Evolutionary conservation across 805 yeast species (phyloP).

Genomic region (Candida insectalens): DNA sequence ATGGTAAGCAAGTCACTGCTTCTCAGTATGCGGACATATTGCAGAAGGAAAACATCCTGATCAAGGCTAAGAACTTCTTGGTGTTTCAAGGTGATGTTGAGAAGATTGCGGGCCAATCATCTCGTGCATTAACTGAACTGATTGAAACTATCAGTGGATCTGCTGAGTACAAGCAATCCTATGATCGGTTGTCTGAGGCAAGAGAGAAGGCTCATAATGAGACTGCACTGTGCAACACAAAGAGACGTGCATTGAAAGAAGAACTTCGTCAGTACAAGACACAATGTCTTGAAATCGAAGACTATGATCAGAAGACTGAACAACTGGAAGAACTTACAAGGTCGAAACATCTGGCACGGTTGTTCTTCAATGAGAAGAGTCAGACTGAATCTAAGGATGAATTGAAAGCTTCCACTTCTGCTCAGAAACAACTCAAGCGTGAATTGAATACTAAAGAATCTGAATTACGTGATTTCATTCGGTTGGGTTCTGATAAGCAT

Average conservation of each 20-base stretch:
- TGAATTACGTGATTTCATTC: constrained; percentile 22
- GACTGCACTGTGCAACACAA: constrained; percentile 54
- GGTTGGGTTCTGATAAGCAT: constrained; percentile 38
- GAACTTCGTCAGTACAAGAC: constrained; percentile 74
- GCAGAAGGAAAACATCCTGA: constrained; percentile 70
- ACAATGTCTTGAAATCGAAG: constrained; percentile 63
- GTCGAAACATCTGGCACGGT: constrained; percentile 47
- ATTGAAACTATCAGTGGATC: constrained; percentile 85
- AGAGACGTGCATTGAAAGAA: constrained; percentile 57
- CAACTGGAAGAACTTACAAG: constrained; percentile 40
- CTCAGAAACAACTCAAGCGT: constrained; percentile 10
- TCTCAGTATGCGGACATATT: constrained; percentile 55
- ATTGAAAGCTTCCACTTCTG: constrained; percentile 23
- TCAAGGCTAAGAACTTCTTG: constrained; percentile 82
- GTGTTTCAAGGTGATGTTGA: constrained; percentile 98
- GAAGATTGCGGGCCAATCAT: constrained; percentile 79
- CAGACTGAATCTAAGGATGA: constrained; percentile 24
- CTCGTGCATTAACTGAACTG: constrained; percentile 61
- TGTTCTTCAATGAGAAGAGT: constrained; percentile 48
- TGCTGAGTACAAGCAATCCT: constrained; percentile 52
- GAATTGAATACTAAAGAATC: constrained; percentile 16
- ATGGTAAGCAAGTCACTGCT: constrained; percentile 51
- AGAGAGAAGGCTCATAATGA: constrained; percentile 56
- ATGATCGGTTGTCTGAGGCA: constrained; percentile 53
- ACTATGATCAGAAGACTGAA: constrained; percentile 44